Base-by-base conservation (phyloP, 2,329 filamentous ascomycete species). In the Ophiocordyceps sinensis region DNA sequence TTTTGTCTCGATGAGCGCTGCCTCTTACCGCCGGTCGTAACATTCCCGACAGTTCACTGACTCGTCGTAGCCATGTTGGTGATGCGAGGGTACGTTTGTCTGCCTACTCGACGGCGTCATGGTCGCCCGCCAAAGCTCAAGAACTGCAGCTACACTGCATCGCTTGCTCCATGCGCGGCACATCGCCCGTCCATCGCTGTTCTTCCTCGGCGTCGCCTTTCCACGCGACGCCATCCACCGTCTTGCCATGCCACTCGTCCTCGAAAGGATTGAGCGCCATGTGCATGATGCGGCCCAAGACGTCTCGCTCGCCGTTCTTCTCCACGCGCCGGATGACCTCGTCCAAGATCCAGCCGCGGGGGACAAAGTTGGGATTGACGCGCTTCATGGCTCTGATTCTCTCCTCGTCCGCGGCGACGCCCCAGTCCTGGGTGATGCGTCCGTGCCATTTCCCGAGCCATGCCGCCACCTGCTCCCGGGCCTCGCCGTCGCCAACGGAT, bases 91-190 rank as follows among this genome's bases (percentile, higher is more conserved):
- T 4, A 4, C 30, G 3, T 15, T 11, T 30, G 10, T 30, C 29
- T 30, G 10, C 5, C 29, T 14, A 11, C 30, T 14, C 12, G 34
- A 23, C 19, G 11, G 34, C 9, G n/a, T 36, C 15, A 36, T 17
- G 13, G 15, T 13, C 12, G 15, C n/a, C 21, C n/a, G 23, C 23
- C 19, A 23, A 14, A 14, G 34, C 17, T 39, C 67, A 94, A 21
- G 89, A 95, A 58, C 86, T 94, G 63, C 91, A 98, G 57, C 85
- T 94, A 60, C 91, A 96, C 66, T 95, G 89, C 75, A 94, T 78
- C 29, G 83, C 84, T 49, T 85, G 75, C 61, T 79, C 77, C 37
- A 70, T 70, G 56, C 73, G 77, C 0, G 89, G 89, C 41, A 94
- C 85, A 62, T 95, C 87, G 2, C 84, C 82, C 50, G 80, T 85